Base-by-base conservation (phyloP, 371 early-diverging fungal genomes). In the Mucor irregularis region DNA sequence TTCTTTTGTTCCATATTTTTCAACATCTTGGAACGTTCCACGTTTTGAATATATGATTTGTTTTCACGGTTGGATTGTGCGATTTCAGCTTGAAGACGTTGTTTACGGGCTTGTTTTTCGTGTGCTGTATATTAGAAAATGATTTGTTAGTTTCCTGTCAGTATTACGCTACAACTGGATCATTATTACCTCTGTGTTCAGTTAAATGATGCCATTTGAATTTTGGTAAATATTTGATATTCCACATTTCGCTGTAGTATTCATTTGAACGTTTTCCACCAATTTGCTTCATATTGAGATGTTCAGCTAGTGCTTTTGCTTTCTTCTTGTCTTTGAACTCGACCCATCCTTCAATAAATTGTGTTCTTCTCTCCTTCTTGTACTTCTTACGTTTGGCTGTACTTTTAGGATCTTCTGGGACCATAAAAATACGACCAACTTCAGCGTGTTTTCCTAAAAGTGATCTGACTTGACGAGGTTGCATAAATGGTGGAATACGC, bases 121-220 rank as follows among this genome's bases (percentile, higher is more conserved):
- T 91, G 89, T 0, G 90, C 90, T 88, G 76, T 51, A 14, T 35
- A 35, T 14, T 11, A n/a, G 13, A 38, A 22, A 19, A 49, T 22
- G 37, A 48, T 37, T 39, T 14, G 25, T 35, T 19, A 6, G 14
- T n/a, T 30, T 45, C 28, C 17, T 33, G 21, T 42, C 4, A 16
- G 26, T 19, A 14, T 14, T 5, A 24, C 0, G 24, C 9, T 13
- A 24, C 2, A 35, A 6, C 62, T 68, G n/a, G n/a, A n/a, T n/a
- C n/a, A n/a, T n/a, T n/a, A n/a, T n/a, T 83, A 87, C 78, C 91
- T 68, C 96, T 85, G 70, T 94, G 94, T 61, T 96, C 98, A 3
- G 92, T 92, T 54, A 98, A 70, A 64, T 98, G 89, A 43, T 85
- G 75, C 99, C 99, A 98, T 68, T 97, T 97, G 78, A 98, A 98